Percentiles rank a stretch among this genome's conserved stretches.
Conservation (phyloP, 441 rosid species). For the Kokia cookei region DNA sequence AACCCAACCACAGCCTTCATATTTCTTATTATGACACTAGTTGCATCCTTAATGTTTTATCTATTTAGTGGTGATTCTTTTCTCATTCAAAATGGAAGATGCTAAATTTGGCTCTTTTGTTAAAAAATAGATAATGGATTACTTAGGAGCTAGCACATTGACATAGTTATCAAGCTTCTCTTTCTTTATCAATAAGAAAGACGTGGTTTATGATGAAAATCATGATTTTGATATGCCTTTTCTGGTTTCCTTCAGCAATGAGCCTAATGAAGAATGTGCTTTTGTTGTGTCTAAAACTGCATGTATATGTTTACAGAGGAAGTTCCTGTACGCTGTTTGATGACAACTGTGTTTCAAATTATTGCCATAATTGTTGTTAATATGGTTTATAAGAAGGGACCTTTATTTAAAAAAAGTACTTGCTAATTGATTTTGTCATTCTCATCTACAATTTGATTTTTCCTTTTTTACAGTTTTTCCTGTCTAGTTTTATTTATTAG, state of each 20-base stretch:
- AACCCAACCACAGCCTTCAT: background rate
- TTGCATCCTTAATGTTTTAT: background rate
- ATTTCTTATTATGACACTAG: background rate
- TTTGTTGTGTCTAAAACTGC: background rate
- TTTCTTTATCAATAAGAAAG: background rate
- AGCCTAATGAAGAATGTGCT: background rate
- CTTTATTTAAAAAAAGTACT: background rate
- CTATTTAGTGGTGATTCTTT: background rate
- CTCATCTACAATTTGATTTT: background rate
- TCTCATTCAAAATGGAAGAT: background rate
- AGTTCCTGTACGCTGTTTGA: background rate
- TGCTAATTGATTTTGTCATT: background rate
- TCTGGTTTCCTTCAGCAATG: background rate
- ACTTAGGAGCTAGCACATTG: background rate
- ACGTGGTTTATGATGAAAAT: background rate
- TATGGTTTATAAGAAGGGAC: background rate
- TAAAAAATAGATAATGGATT: background rate
- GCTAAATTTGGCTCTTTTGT: background rate
- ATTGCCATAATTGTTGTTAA: background rate
- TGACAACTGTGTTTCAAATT: background rate
- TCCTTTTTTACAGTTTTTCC: background rate
- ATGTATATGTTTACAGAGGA: background rate
- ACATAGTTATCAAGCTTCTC: background rate
- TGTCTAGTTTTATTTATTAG: background rate
- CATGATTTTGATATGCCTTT: background rate